Percentiles rank a stretch among this genome's conserved stretches.
phyloP scores from a whole-genome alignment of 331 rosid species.

The Telfairia occidentalis region DNA sequence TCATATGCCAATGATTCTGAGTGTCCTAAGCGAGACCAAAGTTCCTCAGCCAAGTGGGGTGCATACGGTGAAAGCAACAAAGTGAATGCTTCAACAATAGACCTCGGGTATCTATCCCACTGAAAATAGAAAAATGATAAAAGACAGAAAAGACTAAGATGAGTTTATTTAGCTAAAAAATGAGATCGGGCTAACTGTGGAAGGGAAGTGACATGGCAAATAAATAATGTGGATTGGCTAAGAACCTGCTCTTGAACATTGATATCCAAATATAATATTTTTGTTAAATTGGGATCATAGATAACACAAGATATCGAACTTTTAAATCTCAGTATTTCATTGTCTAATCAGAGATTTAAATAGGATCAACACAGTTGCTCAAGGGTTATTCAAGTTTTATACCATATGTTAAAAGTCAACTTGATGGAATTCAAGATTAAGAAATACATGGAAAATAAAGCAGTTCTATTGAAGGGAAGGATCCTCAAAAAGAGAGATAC shows the following conservation, averaged over 20 bases:
- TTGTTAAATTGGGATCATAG: background rate
- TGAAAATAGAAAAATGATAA: conserved; percentile 25
- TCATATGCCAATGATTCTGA: conserved; percentile 54
- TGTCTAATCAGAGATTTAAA: background rate
- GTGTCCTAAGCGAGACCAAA: conserved; percentile 87
- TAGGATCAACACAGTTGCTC: background rate
- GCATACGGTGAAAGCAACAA: conserved; percentile 89
- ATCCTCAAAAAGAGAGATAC: background rate
- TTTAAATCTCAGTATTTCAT: background rate
- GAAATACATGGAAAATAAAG: background rate
- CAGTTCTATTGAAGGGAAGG: background rate
- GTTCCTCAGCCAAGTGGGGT: conserved; percentile 93
- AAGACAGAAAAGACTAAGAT: background rate
- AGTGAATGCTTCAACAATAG: conserved; percentile 62
- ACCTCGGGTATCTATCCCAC: conserved; percentile 85
- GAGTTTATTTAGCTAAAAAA: background rate
- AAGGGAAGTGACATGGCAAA: background rate
- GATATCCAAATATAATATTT: too few species aligned
- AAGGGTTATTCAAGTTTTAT: background rate
- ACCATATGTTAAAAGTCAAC: background rate
- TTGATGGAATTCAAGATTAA: background rate
- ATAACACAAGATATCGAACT: background rate
- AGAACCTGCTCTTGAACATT: background rate
- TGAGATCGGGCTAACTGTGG: background rate
- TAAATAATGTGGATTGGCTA: background rate